Evolutionary conservation across 129 eudicot genomes (phyloP).

Genomic region (Calendula officinalis): DNA sequence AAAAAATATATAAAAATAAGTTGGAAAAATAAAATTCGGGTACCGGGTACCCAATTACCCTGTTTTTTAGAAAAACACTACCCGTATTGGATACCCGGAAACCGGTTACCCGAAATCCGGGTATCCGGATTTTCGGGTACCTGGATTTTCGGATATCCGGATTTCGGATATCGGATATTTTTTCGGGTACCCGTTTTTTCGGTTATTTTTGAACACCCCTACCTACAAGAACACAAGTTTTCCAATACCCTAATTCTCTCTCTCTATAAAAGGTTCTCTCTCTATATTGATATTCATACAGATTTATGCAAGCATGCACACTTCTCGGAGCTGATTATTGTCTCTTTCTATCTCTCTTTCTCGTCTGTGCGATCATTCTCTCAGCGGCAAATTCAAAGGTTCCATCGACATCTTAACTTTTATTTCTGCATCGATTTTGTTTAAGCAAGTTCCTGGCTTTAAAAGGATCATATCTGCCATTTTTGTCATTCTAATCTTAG

Average conservation of each 20-base stretch:
- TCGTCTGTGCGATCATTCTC: slow-evolving; percentile 24
- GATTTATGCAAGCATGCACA: slow-evolving; percentile 34
- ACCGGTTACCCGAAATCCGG: too few relatives aligned
- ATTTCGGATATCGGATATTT: too few relatives aligned
- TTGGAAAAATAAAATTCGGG: too few relatives aligned
- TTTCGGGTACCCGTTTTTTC: too few relatives aligned
- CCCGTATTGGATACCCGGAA: too few relatives aligned
- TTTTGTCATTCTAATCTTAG: slow-evolving; percentile 27
- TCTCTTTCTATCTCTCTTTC: not conserved
- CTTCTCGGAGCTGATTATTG: slow-evolving; percentile 33
- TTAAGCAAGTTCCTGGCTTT: not conserved
- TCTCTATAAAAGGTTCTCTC: slow-evolving; percentile 25
- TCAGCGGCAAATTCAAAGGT: slow-evolving; percentile 37
- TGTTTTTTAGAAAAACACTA: too few relatives aligned
- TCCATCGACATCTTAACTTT: slow-evolving; percentile 1
- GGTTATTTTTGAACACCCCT: too few relatives aligned
- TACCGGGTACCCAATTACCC: too few relatives aligned
- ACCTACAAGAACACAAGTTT: slow-evolving; percentile 15
- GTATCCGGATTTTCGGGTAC: too few relatives aligned
- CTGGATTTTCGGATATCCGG: too few relatives aligned
- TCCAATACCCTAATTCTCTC: slow-evolving; percentile 36
- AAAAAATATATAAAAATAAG: too few relatives aligned
- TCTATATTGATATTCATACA: slow-evolving; percentile 24
- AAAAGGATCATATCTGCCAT: slow-evolving; percentile 28
- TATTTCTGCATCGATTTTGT: slow-evolving; percentile 18